Evolutionary conservation across 2,329 filamentous ascomycete species (phyloP), one percentile per base, ranked within the genome.

Genomic region (Arachnomyces sp.): DNA sequence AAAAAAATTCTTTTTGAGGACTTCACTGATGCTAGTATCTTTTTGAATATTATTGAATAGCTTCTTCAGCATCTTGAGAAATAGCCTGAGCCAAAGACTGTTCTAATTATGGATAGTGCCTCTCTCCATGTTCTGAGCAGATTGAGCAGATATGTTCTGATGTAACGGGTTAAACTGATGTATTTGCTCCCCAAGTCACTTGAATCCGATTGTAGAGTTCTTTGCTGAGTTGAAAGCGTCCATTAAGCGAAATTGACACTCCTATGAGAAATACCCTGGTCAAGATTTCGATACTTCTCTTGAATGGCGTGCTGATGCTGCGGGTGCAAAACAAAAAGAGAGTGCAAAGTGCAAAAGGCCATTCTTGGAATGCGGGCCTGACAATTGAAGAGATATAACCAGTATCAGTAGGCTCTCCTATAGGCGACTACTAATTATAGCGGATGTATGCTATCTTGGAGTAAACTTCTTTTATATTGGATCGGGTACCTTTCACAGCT

Each of bases 171-270:
- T 9, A 55, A 56, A 44, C 42, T 62, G 28, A 16, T 54, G 34
- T 62, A 55, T 45, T 45, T 62, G 13, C 52, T 57, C 25, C 58
- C 54, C 16, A 62, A 63, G 44, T 61, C 54, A 28, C 44, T 44
- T 63, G 13, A 62, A 63, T 45, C 59, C 57, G 21, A 61, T 63
- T 39, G 51, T 63, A 45, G 53, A 62, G 43, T 56, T 58, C 43
- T 66, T 64, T 49, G 45, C 54, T 15, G 56, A 60, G 42, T 43
- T 64, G 7, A 65, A 65, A 43, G 49, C 46, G 6, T 61, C 55
- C 39, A 57, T 64, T 21, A 57, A 56, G 43, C 51, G 48, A 43
- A 48, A 54, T 31, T 60, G 49, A 52, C 40, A 50, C 28, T 33
- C 33, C 16, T 46, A 42, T 37, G 39, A 44, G 39, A 30, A 50